These are phyloP conservation scores for Colletotrichum sp. DNA, from an alignment of 2,329 filamentous ascomycete species.

Conservation along the genomic window DNA sequence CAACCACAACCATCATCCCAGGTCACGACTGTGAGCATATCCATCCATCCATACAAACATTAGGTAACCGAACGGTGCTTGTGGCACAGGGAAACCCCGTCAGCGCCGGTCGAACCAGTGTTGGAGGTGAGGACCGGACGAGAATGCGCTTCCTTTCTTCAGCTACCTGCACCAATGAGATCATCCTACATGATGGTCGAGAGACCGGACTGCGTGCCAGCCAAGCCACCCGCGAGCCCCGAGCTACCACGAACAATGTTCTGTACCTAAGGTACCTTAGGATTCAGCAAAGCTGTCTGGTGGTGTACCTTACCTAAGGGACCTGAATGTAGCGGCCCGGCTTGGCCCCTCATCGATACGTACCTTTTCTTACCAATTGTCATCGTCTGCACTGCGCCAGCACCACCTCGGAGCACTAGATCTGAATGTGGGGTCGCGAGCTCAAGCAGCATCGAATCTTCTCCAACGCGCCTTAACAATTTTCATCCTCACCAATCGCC, in stretches of 20 bases:
- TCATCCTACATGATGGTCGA: neutral
- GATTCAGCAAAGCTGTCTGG: neutral
- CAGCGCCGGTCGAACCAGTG: neutral
- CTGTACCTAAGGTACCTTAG: neutral
- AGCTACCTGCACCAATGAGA: conserved; percentile 2
- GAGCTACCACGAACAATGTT: neutral
- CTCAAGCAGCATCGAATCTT: conserved; percentile 2
- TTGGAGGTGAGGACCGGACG: neutral
- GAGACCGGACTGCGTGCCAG: neutral
- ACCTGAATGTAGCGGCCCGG: neutral
- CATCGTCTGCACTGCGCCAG: neutral
- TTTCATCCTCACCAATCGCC: neutral
- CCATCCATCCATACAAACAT: neutral
- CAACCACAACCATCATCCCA: neutral
- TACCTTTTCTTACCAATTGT: neutral
- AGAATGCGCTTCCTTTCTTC: conserved; percentile 9
- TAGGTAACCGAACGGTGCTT: neutral
- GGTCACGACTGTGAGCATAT: neutral
- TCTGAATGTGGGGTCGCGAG: conserved; percentile 5
- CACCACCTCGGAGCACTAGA: neutral
- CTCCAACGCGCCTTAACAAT: conserved; percentile 15
- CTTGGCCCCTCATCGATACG: neutral
- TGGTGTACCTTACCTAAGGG: neutral
- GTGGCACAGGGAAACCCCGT: neutral
- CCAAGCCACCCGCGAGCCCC: conserved; percentile 18